Percentiles rank a stretch among this genome's conserved stretches.
phyloP scores from a whole-genome alignment of 805 yeast genomes.

The Schwanniomyces yamadae region DNA sequence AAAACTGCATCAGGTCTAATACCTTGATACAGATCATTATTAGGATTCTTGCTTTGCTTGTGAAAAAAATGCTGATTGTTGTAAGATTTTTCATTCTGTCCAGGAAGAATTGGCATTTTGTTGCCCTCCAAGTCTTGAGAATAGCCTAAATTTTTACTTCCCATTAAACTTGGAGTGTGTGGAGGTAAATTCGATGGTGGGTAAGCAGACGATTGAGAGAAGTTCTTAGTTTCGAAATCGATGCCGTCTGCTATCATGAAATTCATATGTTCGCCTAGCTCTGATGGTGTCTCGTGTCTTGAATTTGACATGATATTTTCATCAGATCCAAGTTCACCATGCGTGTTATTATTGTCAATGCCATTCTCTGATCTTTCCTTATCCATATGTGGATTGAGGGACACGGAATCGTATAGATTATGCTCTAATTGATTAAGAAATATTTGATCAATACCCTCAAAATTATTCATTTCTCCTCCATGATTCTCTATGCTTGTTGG shows the following conservation, averaged over 20 bases:
- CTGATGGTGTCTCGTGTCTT: neutral
- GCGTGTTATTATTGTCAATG: conserved; percentile 1
- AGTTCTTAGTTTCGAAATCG: conserved; percentile 3
- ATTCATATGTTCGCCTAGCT: conserved; percentile 17
- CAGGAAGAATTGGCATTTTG: conserved; percentile 38
- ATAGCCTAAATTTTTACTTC: conserved; percentile 3
- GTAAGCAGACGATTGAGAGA: conserved; percentile 22
- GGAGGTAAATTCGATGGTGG: conserved; percentile 24
- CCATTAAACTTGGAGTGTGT: conserved; percentile 26
- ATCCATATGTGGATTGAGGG: neutral
- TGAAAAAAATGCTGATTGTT: conserved; percentile 43
- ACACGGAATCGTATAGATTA: conserved; percentile 21
- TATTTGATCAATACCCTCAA: conserved; percentile 24
- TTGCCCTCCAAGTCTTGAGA: conserved; percentile 3
- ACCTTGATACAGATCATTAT: conserved; percentile 23
- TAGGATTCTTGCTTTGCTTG: conserved; percentile 19
- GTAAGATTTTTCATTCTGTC: conserved; percentile 41
- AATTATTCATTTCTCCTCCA: conserved; percentile 9
- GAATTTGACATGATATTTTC: neutral
- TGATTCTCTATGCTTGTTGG: neutral
- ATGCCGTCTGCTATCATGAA: conserved; percentile 24
- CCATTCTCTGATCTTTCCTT: neutral
- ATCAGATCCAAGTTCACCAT: neutral
- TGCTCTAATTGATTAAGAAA: conserved; percentile 30
- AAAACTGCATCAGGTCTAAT: conserved; percentile 61